Evolutionary conservation across 768 basidiomycete genomes (phyloP), one percentile per base, ranked within the genome.

Genomic region (Lactarius hatsudake): DNA sequence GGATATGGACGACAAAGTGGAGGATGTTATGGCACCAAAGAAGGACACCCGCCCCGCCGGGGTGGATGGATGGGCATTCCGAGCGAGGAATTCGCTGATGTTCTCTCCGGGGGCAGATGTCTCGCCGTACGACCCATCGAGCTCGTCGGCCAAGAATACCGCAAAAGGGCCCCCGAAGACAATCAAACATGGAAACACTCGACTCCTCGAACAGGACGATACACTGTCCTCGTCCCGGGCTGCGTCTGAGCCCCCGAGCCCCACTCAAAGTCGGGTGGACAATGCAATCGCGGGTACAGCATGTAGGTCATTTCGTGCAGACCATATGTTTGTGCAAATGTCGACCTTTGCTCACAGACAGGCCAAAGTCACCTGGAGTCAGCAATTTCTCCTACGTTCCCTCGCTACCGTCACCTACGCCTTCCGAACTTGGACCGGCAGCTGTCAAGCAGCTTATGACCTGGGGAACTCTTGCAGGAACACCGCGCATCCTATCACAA

Each of bases 371-470:
- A 12, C 84, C 88, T 5, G 80, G 79, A 18, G 76, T 77, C 59
- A 79, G 79, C 67, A 82, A 81, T 15, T 94, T 93, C 75, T 81
- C 89, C 3, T 87, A 97, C 23, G 88, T 99, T 26, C 88, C 94
- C 17, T 86, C 86, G 63, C 77, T 96, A 12, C 96, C 97, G 3
- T 93, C 95, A 0, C 95, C 95, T 1, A 91, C 90, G 8, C 88
- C 94, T 0, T 83, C 87, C 6, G 82, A 92, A 72, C 84, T 98
- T 56, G 93, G 92, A 0, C 86, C 94, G 2, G 79, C 82, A 5
- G 91, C 93, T 1, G 83, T 98, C 61, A 94, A 94, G 73, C 89
- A 98, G 71, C 84, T 99, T 18, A 94, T 98, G 90, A 99, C 97
- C 15, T 96, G 94, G 94, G 97, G 97, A 2, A 95, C 94, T 15